phyloP scores from a whole-genome alignment of 2,329 filamentous ascomycete genomes.

The Xylariales sp. region DNA sequence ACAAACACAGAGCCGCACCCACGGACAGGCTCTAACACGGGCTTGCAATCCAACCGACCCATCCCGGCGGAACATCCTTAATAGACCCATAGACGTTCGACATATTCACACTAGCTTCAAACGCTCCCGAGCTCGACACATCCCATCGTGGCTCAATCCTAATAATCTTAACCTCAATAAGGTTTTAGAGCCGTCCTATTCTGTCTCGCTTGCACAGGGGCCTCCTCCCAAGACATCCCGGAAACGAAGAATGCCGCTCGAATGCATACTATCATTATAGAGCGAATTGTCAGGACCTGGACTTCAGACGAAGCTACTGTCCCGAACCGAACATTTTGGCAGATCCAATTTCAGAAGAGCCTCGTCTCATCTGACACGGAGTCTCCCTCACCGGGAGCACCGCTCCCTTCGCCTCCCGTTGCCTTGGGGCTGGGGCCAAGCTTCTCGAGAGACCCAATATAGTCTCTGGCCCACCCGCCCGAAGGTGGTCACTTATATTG shows the following conservation, averaged over 20 bases:
- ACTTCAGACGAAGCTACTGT: constrained; percentile 38
- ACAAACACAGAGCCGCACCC: constrained; percentile 4
- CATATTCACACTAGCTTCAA: constrained; percentile 7
- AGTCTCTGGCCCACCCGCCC: constrained; percentile 23
- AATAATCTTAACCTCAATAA: constrained; percentile 8
- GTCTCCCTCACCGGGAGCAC: constrained; percentile 32
- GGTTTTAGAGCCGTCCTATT: constrained; percentile 8
- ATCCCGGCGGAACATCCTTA: constrained; percentile 13
- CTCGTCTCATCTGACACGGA: constrained; percentile 35
- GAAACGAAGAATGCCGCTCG: constrained; percentile 39
- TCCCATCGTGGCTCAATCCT: constrained; percentile 6
- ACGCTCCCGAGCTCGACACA: not conserved
- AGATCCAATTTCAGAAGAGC: too few relatives aligned
- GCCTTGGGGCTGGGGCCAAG: constrained; percentile 23
- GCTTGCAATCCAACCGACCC: not conserved
- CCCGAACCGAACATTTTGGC: too few relatives aligned
- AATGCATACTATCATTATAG: constrained; percentile 50
- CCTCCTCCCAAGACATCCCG: constrained; percentile 10
- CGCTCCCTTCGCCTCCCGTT: constrained; percentile 20
- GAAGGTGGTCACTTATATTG: constrained; percentile 16
- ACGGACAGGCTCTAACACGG: constrained; percentile 3
- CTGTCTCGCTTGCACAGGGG: too few relatives aligned
- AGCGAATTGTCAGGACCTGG: constrained; percentile 47
- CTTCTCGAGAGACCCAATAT: constrained; percentile 29
- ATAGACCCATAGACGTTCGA: constrained; percentile 7